Base-by-base conservation (phyloP, 148 eudicot species). In the Cornus suecica region DNA sequence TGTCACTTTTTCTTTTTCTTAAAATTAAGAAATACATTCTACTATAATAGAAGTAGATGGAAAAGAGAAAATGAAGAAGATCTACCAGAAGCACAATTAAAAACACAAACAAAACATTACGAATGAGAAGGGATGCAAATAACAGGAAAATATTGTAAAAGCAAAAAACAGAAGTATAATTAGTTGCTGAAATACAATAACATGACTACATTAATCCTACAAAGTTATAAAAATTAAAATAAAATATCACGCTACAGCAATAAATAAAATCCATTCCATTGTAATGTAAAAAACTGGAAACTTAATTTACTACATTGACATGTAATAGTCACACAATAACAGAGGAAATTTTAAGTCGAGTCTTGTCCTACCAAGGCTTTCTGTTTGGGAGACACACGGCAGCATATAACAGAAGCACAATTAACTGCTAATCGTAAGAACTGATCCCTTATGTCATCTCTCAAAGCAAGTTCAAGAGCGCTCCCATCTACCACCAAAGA, bases 361-460 rank as follows among this genome's bases (percentile, higher is more conserved):
- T 6, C 34, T 42, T 8, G 30, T 20, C 80, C 13, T 83, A 85
- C 88, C 86, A 78, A 69, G 24, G 88, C 88, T 72, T 86, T 83
- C 70, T 86, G 86, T 58, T 83, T 86, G 27, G 86, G 88, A 18
- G 88, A 86, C 10, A 86, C 86, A 22, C 86, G 84, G 63, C 88
- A 86, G 70, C 86, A 86, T 75, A 86, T 78, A 30, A 86, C 88
- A 48, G 85, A 80, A 48, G 82, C 83, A 74, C 88, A 83, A 42
- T 61, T 72, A 77, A 86, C 81, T 54, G 88, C 86, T 25, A 86
- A 77, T 26, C 29, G 63, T 29, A 86, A 65, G 75, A 86, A 83
- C 15, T 78, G 63, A 0, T 66, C 48, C 27, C 64, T 80, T 29
- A 76, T 27, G 45, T 86, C 84, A 37, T 31, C 70, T 37, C 68